A percentile compares a stretch with the other conserved stretches of the same genome.
phyloP scores from a whole-genome alignment of 2,329 filamentous ascomycete genomes.

The Lasiodiplodia citricola region DNA sequence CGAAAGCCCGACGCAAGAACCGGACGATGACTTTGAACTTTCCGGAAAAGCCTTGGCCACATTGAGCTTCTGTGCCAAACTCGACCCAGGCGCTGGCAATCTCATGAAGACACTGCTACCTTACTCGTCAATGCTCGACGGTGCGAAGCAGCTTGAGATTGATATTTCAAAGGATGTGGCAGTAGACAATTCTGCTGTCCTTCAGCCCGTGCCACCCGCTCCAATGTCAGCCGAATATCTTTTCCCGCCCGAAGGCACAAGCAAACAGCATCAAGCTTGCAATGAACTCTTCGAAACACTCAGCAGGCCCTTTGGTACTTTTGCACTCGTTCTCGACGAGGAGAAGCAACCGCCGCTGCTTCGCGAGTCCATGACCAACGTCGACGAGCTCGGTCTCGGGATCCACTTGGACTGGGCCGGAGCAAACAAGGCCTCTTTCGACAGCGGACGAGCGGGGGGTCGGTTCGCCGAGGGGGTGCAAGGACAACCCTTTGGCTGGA shows the following conservation, averaged over 20 bases:
- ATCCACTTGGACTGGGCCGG: not conserved
- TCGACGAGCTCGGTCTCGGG: not conserved
- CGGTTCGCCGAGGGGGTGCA: not conserved
- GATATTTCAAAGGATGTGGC: no score
- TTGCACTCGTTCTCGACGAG: not conserved
- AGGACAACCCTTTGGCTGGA: not conserved
- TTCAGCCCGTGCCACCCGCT: not conserved
- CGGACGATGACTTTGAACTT: not conserved
- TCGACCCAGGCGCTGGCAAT: not conserved
- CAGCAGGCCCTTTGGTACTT: not conserved
- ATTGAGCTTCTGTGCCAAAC: not conserved
- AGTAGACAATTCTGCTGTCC: no score
- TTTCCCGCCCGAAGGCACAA: not conserved
- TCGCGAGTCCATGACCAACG: not conserved
- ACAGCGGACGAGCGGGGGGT: not conserved
- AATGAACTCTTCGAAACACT: not conserved
- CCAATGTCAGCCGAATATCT: not conserved
- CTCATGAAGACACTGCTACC: not conserved
- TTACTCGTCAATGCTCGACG: not conserved
- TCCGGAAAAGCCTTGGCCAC: not conserved
- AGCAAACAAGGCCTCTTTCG: no score
- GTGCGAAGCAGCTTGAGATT: not conserved
- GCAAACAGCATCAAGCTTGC: not conserved
- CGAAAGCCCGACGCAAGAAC: not conserved
- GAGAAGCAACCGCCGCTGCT: not conserved